Base-by-base conservation (phyloP, 2,329 filamentous ascomycete species). In the Arthrobotrys sinensis region DNA sequence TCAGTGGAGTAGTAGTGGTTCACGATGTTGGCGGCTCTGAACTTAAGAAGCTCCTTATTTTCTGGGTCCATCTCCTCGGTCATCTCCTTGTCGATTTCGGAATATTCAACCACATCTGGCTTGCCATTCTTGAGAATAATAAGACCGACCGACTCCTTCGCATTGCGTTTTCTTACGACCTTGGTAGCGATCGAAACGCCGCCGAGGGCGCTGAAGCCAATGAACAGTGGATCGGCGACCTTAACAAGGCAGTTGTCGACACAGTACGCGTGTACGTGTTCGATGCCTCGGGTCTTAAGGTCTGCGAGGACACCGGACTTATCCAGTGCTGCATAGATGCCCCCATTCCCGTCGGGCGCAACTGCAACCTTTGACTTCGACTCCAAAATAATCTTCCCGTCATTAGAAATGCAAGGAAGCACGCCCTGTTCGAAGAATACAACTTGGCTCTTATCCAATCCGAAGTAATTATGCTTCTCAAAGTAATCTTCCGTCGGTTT, bases 181-280 rank as follows among this genome's bases (percentile, higher is more conserved):
- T 99, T 99, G 82, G 96, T 99, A 36, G 95, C 95, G 83, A 99
- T 96, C 86, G 97, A 94, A 82, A 97, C 95, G 78, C 93, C 87
- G 85, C 95, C 93, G 64, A 91, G 89, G 48, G 95, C 94, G 3
- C 94, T 89, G 86, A 98, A 98, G 81, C 96, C 96, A 82, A 98
- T 91, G 86, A 99, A 98, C 81, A 93, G 89, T 12, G 96, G 96
- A 83, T 99, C 96, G 32, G 95, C 95, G n/a, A 99, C 95, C 86
- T 93, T 95, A 84, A 97, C 95, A n/a, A 99, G 89, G 86, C 95
- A 98, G 88, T 99, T 99, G 87, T 99, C 96, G 53, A 99, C 96
- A 83, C 96, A 97, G 88, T 98, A 98, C 57, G 94, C 92, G 85
- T 99, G 95, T 80, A 99, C 92, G 86, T 99, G 96, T 88, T 97